Percentiles rank a stretch among this genome's conserved stretches.
phyloP scores from a whole-genome alignment of 2,329 filamentous ascomycete species.

The Penicillium sp. region DNA sequence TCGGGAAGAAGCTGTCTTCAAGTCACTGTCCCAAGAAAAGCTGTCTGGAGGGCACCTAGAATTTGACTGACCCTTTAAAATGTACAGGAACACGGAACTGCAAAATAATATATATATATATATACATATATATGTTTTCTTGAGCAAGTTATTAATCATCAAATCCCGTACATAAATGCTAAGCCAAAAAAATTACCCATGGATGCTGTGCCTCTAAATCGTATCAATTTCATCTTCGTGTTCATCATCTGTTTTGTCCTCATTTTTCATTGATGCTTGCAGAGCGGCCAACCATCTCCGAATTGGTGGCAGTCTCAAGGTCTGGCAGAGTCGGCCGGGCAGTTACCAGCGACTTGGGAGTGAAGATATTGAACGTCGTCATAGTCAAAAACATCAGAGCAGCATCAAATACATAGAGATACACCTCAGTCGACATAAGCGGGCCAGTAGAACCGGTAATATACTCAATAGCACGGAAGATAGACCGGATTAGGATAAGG shows the following conservation, averaged over 20 bases:
- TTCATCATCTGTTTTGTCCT: neutral
- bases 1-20: no score
- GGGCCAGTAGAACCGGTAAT: constrained; percentile 1
- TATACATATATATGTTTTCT: no score
- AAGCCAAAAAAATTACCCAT: neutral
- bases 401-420: constrained; percentile 7
- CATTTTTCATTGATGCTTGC: neutral
- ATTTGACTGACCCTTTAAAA: no score
- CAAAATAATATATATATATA: no score
- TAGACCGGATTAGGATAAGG: constrained; percentile 5
- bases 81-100: no score
- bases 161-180: neutral
- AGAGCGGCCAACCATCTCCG: neutral
- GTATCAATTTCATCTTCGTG: neutral
- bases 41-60: no score
- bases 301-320: neutral
- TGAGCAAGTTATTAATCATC: no score
- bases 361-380: constrained; percentile 1
- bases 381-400: constrained; percentile 8
- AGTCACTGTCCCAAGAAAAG: no score
- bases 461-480: constrained; percentile 10
- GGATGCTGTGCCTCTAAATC: neutral
- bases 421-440: constrained; percentile 2
- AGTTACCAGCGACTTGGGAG: neutral
- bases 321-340: neutral